Conservation (phyloP, 2,329 filamentous ascomycete species). For the Fusarium concolor region DNA sequence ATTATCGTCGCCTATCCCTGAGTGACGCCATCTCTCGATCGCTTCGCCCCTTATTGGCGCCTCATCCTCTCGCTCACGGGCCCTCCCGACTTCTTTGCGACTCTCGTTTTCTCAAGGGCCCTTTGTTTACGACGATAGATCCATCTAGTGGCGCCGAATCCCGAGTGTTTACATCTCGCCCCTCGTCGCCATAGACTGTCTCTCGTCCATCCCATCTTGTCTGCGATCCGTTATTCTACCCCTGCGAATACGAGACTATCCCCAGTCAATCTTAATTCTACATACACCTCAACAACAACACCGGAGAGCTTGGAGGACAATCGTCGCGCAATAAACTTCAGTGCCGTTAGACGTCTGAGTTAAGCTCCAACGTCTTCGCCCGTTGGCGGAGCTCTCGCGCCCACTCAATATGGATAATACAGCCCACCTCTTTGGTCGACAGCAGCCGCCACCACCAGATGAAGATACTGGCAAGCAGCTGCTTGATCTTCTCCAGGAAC, state of each 20-base stretch:
- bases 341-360: conserved; percentile 1
- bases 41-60: conserved; percentile 36
- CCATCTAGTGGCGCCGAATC: conserved; percentile 21
- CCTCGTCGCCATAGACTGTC: conserved; percentile 7
- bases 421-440: conserved; percentile 21
- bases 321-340: background rate
- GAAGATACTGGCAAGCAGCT: conserved; percentile 57
- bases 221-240: conserved; percentile 9
- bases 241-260: conserved; percentile 36
- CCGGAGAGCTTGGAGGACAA: background rate
- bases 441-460: conserved; percentile 6
- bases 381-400: conserved; percentile 41
- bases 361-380: conserved; percentile 39
- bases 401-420: conserved; percentile 39
- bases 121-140: conserved; percentile 20
- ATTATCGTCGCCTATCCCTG: conserved; percentile 34
- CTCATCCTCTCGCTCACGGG: conserved; percentile 32
- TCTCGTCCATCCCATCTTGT: conserved; percentile 16
- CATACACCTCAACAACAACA: background rate
- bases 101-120: conserved; percentile 29
- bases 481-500: conserved; percentile 62
- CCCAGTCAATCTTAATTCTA: conserved; percentile 7
- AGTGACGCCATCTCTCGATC: conserved; percentile 35
- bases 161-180: background rate
- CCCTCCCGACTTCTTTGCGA: conserved; percentile 22